Conservation (phyloP, 768 basidiomycete species). For the Lactarius sp. region DNA sequence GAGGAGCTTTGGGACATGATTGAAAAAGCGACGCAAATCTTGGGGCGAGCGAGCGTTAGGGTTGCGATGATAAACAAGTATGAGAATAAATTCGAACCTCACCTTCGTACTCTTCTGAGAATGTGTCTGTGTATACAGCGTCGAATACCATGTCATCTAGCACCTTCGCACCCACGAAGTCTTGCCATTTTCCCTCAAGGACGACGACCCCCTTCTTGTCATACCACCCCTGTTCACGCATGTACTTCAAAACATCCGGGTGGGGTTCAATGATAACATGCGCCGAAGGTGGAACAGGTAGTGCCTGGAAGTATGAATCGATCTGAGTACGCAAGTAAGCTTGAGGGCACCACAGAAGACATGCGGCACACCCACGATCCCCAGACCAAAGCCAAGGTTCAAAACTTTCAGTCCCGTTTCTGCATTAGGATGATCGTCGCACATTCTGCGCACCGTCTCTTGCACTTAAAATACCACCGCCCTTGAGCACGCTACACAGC, state of each 20-base stretch:
- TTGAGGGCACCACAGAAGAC: not conserved
- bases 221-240: constrained; percentile 75
- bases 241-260: constrained; percentile 80
- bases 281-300: constrained; percentile 51
- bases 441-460: constrained; percentile 67
- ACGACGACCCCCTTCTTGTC: constrained; percentile 70
- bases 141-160: constrained; percentile 74
- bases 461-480: constrained; percentile 49
- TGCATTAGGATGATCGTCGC: constrained; percentile 45
- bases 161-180: constrained; percentile 57
- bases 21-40: constrained; percentile 80
- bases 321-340: constrained; percentile 46
- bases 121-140: constrained; percentile 87
- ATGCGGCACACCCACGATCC: constrained; percentile 56
- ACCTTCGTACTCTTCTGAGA: constrained; percentile 81
- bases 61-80: not conserved
- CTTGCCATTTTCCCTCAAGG: constrained; percentile 93
- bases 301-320: constrained; percentile 71
- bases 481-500: constrained; percentile 21
- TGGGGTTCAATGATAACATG: constrained; percentile 96
- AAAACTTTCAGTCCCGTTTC: constrained; percentile 56
- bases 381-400: constrained; percentile 93
- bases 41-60: not conserved
- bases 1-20: constrained; percentile 70
- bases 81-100: constrained; percentile 14